Evolutionary conservation across 78 protist genomes (phyloP).

Genomic region (Cyanophora paradoxa): DNA sequence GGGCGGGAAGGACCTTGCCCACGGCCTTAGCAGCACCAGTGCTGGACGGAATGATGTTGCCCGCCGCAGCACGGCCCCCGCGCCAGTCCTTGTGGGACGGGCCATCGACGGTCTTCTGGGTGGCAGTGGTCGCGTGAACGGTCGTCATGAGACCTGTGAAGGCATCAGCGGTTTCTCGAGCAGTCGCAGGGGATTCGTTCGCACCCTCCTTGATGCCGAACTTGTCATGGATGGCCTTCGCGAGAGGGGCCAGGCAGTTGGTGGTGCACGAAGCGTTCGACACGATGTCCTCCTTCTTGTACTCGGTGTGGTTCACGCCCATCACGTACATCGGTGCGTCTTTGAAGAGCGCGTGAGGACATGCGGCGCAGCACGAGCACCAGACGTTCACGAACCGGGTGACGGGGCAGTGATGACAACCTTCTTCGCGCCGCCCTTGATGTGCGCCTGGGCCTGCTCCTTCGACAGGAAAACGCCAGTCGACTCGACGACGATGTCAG

Average conservation of each 20-base stretch:
- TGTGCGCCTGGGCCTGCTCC: constrained; percentile 76
- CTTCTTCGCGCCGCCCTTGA: constrained; percentile 62
- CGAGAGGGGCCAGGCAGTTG: constrained; percentile 99
- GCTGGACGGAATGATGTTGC: constrained; percentile 97
- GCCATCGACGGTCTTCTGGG: constrained; percentile 96
- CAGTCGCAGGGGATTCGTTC: too few species aligned
- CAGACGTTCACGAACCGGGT: too few species aligned
- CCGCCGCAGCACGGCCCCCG: constrained; percentile 87
- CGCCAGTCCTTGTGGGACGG: constrained; percentile 93
- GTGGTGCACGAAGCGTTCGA: constrained; percentile 99
- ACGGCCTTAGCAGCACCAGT: constrained; percentile 99
- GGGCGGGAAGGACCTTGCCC: constrained; percentile 82
- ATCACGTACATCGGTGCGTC: constrained; percentile 96
- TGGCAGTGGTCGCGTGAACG: constrained; percentile 98
- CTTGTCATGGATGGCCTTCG: constrained; percentile 87
- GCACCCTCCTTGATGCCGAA: constrained; percentile 94
- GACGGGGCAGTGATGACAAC: constrained; percentile 99
- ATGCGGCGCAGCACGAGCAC: too few species aligned
- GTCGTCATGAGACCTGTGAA: constrained; percentile 99
- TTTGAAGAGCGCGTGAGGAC: too few species aligned
- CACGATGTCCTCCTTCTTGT: constrained; percentile 56
- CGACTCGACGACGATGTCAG: constrained; percentile 90
- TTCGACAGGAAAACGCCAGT: constrained; percentile 93
- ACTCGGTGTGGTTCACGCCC: constrained; percentile 92
- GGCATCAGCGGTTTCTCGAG: too few species aligned